Base-by-base conservation (phyloP, 139 green algal species). In the Chlamydomonas sp. region DNA sequence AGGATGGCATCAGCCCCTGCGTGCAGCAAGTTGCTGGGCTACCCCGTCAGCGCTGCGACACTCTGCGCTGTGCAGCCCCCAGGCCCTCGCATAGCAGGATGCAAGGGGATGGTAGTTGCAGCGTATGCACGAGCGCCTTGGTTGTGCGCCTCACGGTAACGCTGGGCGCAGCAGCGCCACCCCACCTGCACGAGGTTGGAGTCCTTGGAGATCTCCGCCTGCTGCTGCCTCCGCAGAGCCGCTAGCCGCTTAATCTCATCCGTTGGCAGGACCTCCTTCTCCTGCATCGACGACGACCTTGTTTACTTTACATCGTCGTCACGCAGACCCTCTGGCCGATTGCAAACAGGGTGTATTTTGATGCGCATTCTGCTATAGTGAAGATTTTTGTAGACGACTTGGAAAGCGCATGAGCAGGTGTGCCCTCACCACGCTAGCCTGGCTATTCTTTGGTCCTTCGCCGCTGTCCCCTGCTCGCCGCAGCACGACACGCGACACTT, bases 161-260 rank as follows among this genome's bases (percentile, higher is more conserved):
- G 18, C 3, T 77, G 57, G 8, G 12, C 67, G n/a, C 8, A 5
- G 5, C 2, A 9, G 7, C 63, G 63, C 63, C 63, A 49, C 1
- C 59, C 71, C 88, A 91, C 89, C 79, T 89, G 89, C 7, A 92
- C 15, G 8, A 87, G n/a, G 79, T 92, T 92, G 66, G 80, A 78
- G 79, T 86, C 84, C 64, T 83, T 68, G 1, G 76, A 7, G 3
- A 88, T 6, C 0, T 77, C 63, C 1, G 83, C 69, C 20, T 86
- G 73, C n/a, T 80, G 62, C 60, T 92, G 90, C 15, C 87, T 66
- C 14, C 79, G 68, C 10, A 93, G 76, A 5, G 88, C 79, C 0
- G 87, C 84, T 3, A 93, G 84, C 72, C 60, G 59, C 60, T 57
- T 6, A 31, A 85, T 79, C 61, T 89, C 85, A 3, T 89, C 85